Conservation (phyloP, 805 yeast genomes). For the Suhomyces sp. region DNA sequence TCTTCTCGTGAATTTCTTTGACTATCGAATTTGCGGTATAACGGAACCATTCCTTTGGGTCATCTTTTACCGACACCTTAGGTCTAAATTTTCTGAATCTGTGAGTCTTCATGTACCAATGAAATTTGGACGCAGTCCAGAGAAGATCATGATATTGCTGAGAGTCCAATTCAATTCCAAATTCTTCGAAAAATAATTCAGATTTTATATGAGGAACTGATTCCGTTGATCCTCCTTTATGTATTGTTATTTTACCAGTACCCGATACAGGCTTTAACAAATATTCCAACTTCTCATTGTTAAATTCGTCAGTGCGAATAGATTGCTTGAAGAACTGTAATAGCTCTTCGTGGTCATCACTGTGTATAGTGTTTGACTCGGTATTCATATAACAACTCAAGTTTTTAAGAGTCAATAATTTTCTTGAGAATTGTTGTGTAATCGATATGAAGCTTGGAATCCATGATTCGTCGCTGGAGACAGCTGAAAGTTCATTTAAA, state of each 20-base stretch:
- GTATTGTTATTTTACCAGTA: conserved; percentile 73
- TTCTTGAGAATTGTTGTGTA: conserved; percentile 63
- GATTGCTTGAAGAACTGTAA: conserved; percentile 47
- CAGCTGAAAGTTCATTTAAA: conserved; percentile 82
- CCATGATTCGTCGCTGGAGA: conserved; percentile 86
- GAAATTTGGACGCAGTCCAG: conserved; percentile 77
- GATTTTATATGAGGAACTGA: conserved; percentile 66
- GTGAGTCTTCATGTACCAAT: conserved; percentile 72
- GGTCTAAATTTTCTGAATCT: conserved; percentile 76
- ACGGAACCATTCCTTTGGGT: conserved; percentile 77
- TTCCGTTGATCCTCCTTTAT: conserved; percentile 74
- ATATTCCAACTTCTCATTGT: conserved; percentile 40
- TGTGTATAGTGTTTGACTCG: conserved; percentile 34
- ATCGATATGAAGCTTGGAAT: conserved; percentile 78
- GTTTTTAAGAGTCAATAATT: conserved; percentile 69
- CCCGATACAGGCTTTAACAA: conserved; percentile 88
- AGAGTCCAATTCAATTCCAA: conserved; percentile 82
- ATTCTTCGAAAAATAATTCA: conserved; percentile 79
- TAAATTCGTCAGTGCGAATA: conserved; percentile 29
- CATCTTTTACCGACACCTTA: conserved; percentile 45
- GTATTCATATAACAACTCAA: conserved; percentile 86
- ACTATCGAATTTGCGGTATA: conserved; percentile 77
- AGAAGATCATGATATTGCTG: conserved; percentile 80
- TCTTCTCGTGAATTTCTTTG: conserved; percentile 76
- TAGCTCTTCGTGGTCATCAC: conserved; percentile 48